These are phyloP conservation scores for Pythium brassicae DNA, from an alignment of 352 stramenopile species.

Conservation along the genomic window DNA sequence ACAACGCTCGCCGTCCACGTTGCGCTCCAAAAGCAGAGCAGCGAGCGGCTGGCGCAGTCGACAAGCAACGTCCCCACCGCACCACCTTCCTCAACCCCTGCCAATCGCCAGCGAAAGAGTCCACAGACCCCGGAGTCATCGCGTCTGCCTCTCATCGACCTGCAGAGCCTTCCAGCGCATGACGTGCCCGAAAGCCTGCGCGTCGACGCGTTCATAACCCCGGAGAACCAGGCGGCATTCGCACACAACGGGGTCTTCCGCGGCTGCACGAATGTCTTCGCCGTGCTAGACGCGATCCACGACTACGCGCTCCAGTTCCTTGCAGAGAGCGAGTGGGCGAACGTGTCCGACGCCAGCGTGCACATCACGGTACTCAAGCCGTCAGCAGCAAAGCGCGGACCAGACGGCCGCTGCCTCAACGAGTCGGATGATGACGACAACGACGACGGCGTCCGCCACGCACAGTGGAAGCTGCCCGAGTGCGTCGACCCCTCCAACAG, in stretches of 20 bases:
- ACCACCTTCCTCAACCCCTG: background rate
- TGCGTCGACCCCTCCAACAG: slow-evolving; percentile 41
- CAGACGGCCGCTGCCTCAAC: slow-evolving; percentile 23
- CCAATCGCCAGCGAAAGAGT: background rate
- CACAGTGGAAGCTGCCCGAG: slow-evolving; percentile 29
- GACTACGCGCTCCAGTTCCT: slow-evolving; percentile 56
- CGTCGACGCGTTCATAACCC: slow-evolving; percentile 44
- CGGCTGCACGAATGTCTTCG: slow-evolving; percentile 50
- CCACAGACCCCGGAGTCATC: no score
- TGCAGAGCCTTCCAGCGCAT: slow-evolving; percentile 18
- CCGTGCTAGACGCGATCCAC: slow-evolving; percentile 57
- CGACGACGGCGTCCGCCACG: slow-evolving; percentile 15
- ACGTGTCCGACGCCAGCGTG: slow-evolving; percentile 21
- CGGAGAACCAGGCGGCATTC: slow-evolving; percentile 36
- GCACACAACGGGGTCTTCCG: slow-evolving; percentile 52
- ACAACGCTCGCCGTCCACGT: slow-evolving; percentile 31
- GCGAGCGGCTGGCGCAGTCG: background rate
- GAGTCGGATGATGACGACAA: slow-evolving; percentile 37
- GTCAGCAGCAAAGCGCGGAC: slow-evolving; percentile 26
- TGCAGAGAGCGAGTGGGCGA: slow-evolving; percentile 28
- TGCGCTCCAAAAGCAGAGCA: background rate
- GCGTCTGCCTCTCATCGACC: slow-evolving; percentile 20
- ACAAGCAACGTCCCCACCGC: background rate
- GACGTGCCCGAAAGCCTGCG: slow-evolving; percentile 37
- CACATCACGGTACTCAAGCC: slow-evolving; percentile 36